Conservation (phyloP, 371 early-diverging fungal genomes). For the Lichtheimia ornata region DNA sequence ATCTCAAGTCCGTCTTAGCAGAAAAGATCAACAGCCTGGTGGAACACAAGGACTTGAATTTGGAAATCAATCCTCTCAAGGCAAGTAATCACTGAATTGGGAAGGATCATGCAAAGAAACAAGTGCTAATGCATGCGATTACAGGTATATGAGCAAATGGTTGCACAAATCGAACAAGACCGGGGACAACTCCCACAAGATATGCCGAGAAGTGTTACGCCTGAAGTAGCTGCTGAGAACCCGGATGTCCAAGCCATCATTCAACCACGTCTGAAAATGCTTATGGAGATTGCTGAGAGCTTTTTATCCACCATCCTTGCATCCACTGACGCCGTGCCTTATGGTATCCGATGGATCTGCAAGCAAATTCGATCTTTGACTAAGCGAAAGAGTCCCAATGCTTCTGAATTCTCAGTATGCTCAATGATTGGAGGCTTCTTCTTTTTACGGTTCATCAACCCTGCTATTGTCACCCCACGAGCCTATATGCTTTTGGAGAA, state of each 20-base stretch:
- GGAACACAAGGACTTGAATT: constrained; percentile 73
- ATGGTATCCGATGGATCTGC: constrained; percentile 98
- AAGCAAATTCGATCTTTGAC: constrained; percentile 94
- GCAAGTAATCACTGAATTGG: constrained; percentile 12
- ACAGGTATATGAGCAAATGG: constrained; percentile 85
- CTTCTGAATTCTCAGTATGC: constrained; percentile 85
- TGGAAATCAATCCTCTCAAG: constrained; percentile 89
- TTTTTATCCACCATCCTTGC: constrained; percentile 85
- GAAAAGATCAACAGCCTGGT: constrained; percentile 81
- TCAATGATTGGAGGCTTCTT: constrained; percentile 97
- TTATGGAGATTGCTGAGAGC: constrained; percentile 83
- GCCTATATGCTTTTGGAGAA: constrained; percentile 92
- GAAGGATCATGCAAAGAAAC: not conserved
- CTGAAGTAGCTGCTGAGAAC: constrained; percentile 78
- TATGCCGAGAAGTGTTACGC: constrained; percentile 73
- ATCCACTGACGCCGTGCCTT: constrained; percentile 83
- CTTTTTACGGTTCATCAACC: constrained; percentile 95
- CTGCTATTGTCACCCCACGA: constrained; percentile 95
- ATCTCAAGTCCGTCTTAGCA: constrained; percentile 85
- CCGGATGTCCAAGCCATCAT: constrained; percentile 83
- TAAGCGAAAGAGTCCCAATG: constrained; percentile 89
- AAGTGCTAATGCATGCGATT: not conserved
- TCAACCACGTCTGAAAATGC: constrained; percentile 77
- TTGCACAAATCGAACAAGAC: constrained; percentile 70
- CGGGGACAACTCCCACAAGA: constrained; percentile 58